These are phyloP conservation scores for Trametes sanguinea DNA, from an alignment of 768 basidiomycete genomes.

Conservation along the genomic window DNA sequence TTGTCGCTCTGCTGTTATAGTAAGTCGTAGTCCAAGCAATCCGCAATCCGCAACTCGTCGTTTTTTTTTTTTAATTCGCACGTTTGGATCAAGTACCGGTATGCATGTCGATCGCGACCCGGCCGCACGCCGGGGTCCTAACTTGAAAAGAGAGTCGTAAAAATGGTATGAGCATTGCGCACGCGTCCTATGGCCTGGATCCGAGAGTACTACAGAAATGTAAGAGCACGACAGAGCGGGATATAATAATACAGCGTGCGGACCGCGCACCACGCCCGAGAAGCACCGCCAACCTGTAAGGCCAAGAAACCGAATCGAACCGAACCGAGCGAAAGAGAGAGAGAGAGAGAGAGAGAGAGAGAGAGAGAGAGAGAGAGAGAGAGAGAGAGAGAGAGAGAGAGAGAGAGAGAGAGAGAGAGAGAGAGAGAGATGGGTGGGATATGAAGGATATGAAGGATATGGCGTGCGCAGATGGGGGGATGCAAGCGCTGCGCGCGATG, in stretches of 20 bases:
- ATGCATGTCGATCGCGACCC: too few species aligned
- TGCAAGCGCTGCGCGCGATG: too few species aligned
- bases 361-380: neutral
- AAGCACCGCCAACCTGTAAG: neutral
- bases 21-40: slow-evolving; percentile 2
- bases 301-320: neutral
- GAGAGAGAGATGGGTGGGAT: neutral
- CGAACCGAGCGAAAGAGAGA: neutral
- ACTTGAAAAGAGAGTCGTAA: too few species aligned
- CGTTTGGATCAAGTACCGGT: too few species aligned
- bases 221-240: slow-evolving; percentile 4
- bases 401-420: neutral
- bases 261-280: neutral
- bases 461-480: too few species aligned
- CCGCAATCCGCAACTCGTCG: neutral
- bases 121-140: too few species aligned
- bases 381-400: neutral
- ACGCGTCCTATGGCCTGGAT: neutral
- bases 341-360: neutral
- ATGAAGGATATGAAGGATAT: neutral
- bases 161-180: too few species aligned
- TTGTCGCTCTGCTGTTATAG: neutral
- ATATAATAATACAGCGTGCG: slow-evolving; percentile 13
- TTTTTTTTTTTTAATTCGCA: too few species aligned
- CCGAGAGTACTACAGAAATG: slow-evolving; percentile 1